Percentiles rank a stretch among this genome's conserved stretches.
Evolutionary conservation across 768 basidiomycete species (phyloP).

Genomic region (Phylloporus arenicola): DNA sequence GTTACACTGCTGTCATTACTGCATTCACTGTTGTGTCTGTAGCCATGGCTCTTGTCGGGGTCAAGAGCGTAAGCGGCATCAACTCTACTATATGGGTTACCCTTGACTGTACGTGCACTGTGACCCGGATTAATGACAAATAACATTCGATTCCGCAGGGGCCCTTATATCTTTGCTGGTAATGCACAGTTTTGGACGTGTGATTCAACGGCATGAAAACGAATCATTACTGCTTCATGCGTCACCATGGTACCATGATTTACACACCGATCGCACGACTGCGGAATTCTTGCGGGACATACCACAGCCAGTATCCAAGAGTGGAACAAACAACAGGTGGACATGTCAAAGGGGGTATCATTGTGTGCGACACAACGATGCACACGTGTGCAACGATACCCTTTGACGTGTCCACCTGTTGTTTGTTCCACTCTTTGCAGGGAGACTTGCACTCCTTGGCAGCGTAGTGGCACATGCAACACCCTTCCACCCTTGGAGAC

Average conservation of each 20-base stretch:
- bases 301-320: neutral
- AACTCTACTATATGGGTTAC: slow-evolving; percentile 48
- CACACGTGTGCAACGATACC: neutral
- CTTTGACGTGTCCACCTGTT: slow-evolving; percentile 4
- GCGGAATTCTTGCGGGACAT: slow-evolving; percentile 4
- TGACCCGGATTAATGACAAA: neutral
- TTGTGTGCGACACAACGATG: no score
- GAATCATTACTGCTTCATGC: slow-evolving; percentile 51
- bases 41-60: slow-evolving; percentile 46
- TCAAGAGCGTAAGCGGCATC: slow-evolving; percentile 41
- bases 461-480: slow-evolving; percentile 11
- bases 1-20: slow-evolving; percentile 52
- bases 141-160: slow-evolving; percentile 35
- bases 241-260: slow-evolving; percentile 35
- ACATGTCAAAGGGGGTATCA: no score
- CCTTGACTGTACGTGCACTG: slow-evolving; percentile 43
- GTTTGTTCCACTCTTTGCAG: slow-evolving; percentile 9
- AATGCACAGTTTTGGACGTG: slow-evolving; percentile 56
- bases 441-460: slow-evolving; percentile 8
- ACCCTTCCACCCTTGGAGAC: slow-evolving; percentile 7
- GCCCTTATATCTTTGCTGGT: slow-evolving; percentile 49
- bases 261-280: slow-evolving; percentile 23
- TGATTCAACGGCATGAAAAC: slow-evolving; percentile 55
- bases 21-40: slow-evolving; percentile 44
- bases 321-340: no score